A percentile compares a stretch with the other conserved stretches of the same genome.
Evolutionary conservation across 2,329 filamentous ascomycete species (phyloP).

Genomic region (Grosmannia clavigera): DNA sequence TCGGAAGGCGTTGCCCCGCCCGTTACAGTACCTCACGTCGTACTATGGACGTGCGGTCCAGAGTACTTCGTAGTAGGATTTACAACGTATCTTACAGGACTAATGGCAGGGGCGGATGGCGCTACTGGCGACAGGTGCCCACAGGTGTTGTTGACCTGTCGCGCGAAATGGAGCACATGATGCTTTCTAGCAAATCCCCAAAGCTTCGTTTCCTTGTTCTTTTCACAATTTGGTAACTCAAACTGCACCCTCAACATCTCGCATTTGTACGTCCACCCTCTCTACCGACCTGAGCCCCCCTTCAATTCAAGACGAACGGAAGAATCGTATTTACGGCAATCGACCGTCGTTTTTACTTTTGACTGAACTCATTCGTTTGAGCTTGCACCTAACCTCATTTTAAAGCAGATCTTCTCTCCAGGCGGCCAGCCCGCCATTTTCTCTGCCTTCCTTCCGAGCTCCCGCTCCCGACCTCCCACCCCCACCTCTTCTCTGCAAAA

Average conservation of each 20-base stretch:
- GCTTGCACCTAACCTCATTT: not conserved
- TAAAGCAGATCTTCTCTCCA: not conserved
- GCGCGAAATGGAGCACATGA: slow-evolving; percentile 3
- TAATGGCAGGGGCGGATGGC: not conserved
- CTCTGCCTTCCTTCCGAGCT: not conserved
- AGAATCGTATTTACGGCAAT: not conserved
- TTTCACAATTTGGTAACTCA: not conserved
- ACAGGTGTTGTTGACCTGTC: not conserved
- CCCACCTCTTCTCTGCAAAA: not conserved
- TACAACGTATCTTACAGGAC: not conserved
- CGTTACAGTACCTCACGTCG: not conserved
- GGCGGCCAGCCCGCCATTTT: slow-evolving; percentile 1
- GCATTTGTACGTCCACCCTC: not conserved
- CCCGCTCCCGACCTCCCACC: not conserved
- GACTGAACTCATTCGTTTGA: not conserved
- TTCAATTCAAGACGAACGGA: not conserved
- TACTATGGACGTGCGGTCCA: too few relatives aligned
- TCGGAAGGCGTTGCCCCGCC: not conserved
- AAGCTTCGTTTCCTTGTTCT: slow-evolving; percentile 1
- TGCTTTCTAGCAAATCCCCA: not conserved
- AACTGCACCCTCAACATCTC: not conserved
- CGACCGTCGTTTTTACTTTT: not conserved
- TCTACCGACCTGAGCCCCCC: not conserved
- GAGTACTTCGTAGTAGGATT: too few relatives aligned
- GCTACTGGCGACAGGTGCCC: not conserved